Evolutionary conservation across 2,329 filamentous ascomycete genomes (phyloP).

Genomic region (Colletotrichum sp.): DNA sequence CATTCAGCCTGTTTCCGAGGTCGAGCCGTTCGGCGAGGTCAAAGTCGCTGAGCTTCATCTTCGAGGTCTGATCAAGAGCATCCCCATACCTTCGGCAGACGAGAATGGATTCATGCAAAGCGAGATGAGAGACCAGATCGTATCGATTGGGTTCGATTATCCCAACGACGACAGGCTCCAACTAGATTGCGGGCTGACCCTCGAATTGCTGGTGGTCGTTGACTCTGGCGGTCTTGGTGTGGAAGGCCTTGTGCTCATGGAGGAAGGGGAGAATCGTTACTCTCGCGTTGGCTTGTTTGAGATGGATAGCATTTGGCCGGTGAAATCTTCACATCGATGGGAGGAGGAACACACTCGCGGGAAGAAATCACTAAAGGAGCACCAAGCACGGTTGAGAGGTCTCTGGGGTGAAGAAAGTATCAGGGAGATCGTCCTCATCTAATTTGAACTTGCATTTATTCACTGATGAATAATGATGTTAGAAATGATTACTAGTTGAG

Average conservation of each 20-base stretch:
- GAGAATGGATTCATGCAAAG: not conserved
- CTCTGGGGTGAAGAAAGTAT: not conserved
- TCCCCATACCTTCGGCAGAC: not conserved
- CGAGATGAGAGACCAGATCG: not conserved
- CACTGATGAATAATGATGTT: not conserved
- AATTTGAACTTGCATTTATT: not conserved
- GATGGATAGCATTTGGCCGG: not conserved
- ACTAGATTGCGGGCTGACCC: not conserved
- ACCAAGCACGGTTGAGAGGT: not conserved
- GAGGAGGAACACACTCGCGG: not conserved
- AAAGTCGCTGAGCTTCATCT: not conserved
- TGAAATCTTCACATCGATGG: not conserved
- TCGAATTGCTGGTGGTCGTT: not conserved
- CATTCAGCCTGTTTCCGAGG: not conserved
- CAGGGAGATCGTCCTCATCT: not conserved
- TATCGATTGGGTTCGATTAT: not conserved
- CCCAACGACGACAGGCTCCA: not conserved
- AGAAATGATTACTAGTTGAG: rapidly evolving
- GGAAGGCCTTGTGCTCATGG: not conserved
- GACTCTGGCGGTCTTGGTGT: not conserved
- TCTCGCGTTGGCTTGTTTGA: not conserved
- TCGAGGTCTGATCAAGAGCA: not conserved
- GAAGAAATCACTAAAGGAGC: not conserved
- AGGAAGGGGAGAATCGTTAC: not conserved
- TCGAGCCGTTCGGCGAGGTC: not conserved